Percentiles rank a stretch among this genome's conserved stretches.
Conservation (phyloP, 176 grass and related monocot genomes). For the Bonia amplexicaulis region DNA sequence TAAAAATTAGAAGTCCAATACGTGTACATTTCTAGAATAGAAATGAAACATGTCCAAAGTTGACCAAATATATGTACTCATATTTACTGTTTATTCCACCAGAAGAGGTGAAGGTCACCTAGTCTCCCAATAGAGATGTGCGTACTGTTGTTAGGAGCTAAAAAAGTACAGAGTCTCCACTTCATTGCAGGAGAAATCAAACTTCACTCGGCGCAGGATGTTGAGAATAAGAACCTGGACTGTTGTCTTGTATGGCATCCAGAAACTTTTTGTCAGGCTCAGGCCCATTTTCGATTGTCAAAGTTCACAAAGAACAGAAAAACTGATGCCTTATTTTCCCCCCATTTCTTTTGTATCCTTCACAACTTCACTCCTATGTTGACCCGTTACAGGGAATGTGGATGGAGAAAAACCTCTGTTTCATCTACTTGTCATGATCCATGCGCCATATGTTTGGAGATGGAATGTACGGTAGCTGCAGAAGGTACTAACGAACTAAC, state of each 20-base stretch:
- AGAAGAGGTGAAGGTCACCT: background rate
- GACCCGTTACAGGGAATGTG: conserved; percentile 59
- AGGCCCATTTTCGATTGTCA: background rate
- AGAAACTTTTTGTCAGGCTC: background rate
- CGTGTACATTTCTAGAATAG: background rate
- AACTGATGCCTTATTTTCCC: background rate
- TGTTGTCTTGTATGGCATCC: background rate
- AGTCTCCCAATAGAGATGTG: background rate
- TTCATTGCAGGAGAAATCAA: background rate
- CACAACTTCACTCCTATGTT: conserved; percentile 3
- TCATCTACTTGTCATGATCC: conserved; percentile 65
- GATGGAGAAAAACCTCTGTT: conserved; percentile 75
- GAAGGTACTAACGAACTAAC: conserved; percentile 51
- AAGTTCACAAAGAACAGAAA: background rate
- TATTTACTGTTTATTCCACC: background rate
- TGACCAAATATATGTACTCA: background rate
- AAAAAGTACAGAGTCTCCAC: background rate
- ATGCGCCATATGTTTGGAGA: conserved; percentile 93
- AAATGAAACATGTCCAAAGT: background rate
- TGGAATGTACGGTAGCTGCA: conserved; percentile 76
- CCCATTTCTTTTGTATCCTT: background rate
- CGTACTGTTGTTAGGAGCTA: background rate
- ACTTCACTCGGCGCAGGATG: background rate
- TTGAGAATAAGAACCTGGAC: background rate
- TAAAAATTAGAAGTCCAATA: background rate